phyloP scores from a whole-genome alignment of 345 rosid species.

The Gossypium longicalyx region DNA sequence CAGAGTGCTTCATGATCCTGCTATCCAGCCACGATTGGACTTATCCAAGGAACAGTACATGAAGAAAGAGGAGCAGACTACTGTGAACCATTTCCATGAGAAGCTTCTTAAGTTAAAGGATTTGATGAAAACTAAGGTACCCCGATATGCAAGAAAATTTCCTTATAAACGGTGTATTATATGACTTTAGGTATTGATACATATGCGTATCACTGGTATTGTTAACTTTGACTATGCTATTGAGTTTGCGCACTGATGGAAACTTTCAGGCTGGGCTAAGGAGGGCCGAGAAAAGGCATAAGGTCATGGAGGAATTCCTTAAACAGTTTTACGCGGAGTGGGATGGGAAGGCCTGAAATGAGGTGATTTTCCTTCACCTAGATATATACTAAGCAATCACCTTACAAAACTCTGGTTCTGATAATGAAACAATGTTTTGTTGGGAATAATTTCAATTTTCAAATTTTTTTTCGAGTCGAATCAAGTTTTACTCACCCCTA shows the following conservation, averaged over 20 bases:
- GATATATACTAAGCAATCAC: neutral
- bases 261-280: constrained; percentile 58
- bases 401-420: neutral
- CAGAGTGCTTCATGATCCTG: constrained; percentile 73
- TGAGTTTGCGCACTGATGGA: constrained; percentile 1
- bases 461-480: neutral
- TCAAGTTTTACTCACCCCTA: too few species aligned
- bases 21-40: constrained; percentile 54
- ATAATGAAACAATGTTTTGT: neutral
- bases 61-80: constrained; percentile 78
- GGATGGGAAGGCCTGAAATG: constrained; percentile 56
- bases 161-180: neutral
- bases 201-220: neutral
- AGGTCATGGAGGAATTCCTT: constrained; percentile 66
- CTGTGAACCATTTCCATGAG: constrained; percentile 42
- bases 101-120: constrained; percentile 80
- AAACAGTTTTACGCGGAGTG: constrained; percentile 70
- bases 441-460: neutral
- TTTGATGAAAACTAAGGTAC: constrained; percentile 77
- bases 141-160: neutral
- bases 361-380: neutral
- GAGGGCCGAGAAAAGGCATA: constrained; percentile 74
- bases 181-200: constrained; percentile 45
- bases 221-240: neutral
- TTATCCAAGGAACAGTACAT: constrained; percentile 68